These are phyloP conservation scores for Hanseniaspora vineae DNA, from an alignment of 805 yeast species.

Conservation along the genomic window DNA sequence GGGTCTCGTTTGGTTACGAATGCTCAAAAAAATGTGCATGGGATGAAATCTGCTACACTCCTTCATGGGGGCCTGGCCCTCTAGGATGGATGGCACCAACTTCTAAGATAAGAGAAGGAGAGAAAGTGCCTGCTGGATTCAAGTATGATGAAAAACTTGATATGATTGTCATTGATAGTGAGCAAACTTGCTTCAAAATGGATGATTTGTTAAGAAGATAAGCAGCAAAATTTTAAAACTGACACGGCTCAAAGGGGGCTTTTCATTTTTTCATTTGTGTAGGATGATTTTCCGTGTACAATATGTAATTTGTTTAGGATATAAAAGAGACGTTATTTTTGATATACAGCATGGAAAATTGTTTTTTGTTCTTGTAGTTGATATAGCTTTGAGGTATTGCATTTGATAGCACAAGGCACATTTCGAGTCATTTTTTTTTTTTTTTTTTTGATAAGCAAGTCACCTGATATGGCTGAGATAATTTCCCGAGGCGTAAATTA, in stretches of 20 bases:
- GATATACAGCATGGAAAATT: too few relatives aligned
- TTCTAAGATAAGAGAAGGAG: not conserved
- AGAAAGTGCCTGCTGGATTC: conserved; percentile 1
- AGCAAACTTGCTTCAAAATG: conserved; percentile 4
- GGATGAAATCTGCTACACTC: conserved; percentile 42
- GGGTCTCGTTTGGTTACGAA: conserved; percentile 29
- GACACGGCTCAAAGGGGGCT: not conserved
- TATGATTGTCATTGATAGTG: conserved; percentile 10
- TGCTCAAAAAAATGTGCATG: conserved; percentile 31
- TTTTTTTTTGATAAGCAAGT: too few relatives aligned
- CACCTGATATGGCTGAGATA: too few relatives aligned
- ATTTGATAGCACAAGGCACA: too few relatives aligned
- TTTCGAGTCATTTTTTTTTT: too few relatives aligned
- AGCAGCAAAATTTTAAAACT: not conserved
- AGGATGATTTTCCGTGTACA: not conserved
- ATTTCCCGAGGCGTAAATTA: too few relatives aligned
- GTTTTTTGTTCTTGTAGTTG: not conserved
- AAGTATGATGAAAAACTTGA: conserved; percentile 6
- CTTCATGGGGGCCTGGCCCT: conserved; percentile 43
- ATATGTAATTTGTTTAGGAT: too few relatives aligned
- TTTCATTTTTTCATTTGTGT: not conserved
- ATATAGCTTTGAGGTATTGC: not conserved
- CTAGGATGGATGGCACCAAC: not conserved
- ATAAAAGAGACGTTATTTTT: too few relatives aligned
- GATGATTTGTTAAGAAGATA: not conserved